Percentiles rank a stretch among this genome's conserved stretches.
phyloP scores from a whole-genome alignment of 2,329 filamentous ascomycete species.

The Penicillium verrucosum region DNA sequence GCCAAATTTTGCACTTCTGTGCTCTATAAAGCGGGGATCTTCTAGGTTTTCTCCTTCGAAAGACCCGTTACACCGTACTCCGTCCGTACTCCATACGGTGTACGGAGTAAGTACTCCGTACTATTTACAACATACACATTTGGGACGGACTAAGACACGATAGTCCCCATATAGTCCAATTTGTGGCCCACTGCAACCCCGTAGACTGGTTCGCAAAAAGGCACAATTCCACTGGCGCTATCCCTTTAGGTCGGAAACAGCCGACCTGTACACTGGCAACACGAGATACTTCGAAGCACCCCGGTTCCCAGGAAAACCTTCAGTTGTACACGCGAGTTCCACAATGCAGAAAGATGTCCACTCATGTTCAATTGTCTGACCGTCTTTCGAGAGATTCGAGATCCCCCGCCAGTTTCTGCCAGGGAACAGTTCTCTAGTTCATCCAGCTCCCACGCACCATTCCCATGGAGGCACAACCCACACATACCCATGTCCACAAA shows the following conservation, averaged over 20 bases:
- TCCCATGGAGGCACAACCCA: conserved; percentile 2
- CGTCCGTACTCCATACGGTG: not conserved
- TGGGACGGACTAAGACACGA: not conserved
- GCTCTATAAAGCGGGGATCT: not conserved
- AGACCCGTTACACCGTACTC: not conserved
- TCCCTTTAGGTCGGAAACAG: not conserved
- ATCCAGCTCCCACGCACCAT: conserved; percentile 2
- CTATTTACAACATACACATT: not conserved
- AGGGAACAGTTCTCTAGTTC: conserved; percentile 3
- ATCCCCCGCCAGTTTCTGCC: not conserved
- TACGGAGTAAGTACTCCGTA: not conserved
- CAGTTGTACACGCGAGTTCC: not conserved
- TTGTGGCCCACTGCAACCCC: not conserved
- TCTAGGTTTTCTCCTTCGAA: conserved; percentile 9
- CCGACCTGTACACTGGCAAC: not conserved
- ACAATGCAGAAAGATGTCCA: conserved; percentile 5
- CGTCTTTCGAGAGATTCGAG: conserved; percentile 11
- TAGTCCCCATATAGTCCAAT: not conserved
- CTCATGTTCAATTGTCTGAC: conserved; percentile 8
- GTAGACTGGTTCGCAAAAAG: conserved; percentile 3
- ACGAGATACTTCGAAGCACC: not conserved
- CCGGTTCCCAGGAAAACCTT: conserved; percentile 5
- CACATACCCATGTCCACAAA: not conserved
- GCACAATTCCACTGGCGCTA: not conserved
- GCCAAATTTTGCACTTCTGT: not conserved